Evolutionary conservation across 2,329 filamentous ascomycete species (phyloP).

Genomic region (Fusarium sp.): DNA sequence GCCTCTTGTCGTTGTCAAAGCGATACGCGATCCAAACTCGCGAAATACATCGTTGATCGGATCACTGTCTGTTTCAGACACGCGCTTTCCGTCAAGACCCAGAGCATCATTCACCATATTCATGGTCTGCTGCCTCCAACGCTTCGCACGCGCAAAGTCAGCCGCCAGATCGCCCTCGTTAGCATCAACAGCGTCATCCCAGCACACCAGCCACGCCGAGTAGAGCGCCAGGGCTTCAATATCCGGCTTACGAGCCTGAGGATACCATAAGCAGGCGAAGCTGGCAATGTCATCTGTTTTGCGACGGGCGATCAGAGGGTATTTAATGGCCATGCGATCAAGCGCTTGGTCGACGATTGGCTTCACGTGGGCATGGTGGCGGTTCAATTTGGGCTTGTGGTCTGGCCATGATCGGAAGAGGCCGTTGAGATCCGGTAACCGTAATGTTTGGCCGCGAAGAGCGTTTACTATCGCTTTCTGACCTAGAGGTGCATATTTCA

Average conservation of each 20-base stretch:
- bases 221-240: constrained; percentile 43
- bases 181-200: constrained; percentile 50
- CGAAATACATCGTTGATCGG: constrained; percentile 43
- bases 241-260: constrained; percentile 29
- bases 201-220: constrained; percentile 49
- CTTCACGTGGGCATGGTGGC: constrained; percentile 34
- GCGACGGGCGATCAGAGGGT: constrained; percentile 40
- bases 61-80: constrained; percentile 13
- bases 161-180: constrained; percentile 45
- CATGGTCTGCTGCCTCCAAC: constrained; percentile 43
- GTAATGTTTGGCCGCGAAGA: constrained; percentile 46
- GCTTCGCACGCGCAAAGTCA: constrained; percentile 44
- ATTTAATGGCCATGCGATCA: constrained; percentile 50
- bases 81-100: constrained; percentile 1
- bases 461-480: constrained; percentile 37
- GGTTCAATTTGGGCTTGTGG: constrained; percentile 30
- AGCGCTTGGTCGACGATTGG: constrained; percentile 38
- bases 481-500: constrained; percentile 34
- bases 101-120: constrained; percentile 34
- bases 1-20: not conserved
- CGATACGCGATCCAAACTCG: constrained; percentile 37
- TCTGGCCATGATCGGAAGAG: constrained; percentile 46
- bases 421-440: constrained; percentile 42
- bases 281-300: constrained; percentile 51
- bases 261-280: constrained; percentile 39